Evolutionary conservation across 2,329 filamentous ascomycete species (phyloP).

Genomic region (Ceratocystis harringtonii): DNA sequence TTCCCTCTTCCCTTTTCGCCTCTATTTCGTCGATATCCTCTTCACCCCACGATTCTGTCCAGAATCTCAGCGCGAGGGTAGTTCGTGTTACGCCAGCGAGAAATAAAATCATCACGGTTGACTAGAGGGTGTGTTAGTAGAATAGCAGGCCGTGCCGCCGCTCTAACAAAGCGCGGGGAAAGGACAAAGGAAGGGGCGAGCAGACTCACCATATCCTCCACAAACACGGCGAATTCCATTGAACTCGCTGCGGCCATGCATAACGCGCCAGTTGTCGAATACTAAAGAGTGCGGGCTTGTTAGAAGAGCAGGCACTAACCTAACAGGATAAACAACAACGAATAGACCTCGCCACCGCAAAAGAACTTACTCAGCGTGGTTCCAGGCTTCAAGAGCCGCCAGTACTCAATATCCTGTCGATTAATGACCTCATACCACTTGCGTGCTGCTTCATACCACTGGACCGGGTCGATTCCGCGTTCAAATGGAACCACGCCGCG

Average conservation of each 20-base stretch:
- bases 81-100: slow-evolving; percentile 59
- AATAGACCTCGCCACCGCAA: no score
- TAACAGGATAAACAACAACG: slow-evolving; percentile 16
- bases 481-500: slow-evolving; percentile 52
- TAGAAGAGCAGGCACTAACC: not conserved
- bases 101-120: slow-evolving; percentile 67
- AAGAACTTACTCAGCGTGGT: slow-evolving; percentile 50
- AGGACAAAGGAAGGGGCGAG: not conserved
- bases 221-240: slow-evolving; percentile 76
- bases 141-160: not conserved
- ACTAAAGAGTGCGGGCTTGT: slow-evolving; percentile 33
- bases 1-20: not conserved
- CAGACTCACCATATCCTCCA: slow-evolving; percentile 67
- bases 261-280: slow-evolving; percentile 90
- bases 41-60: slow-evolving; percentile 16
- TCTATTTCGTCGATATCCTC: no score
- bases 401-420: slow-evolving; percentile 51
- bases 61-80: slow-evolving; percentile 33
- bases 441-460: slow-evolving; percentile 69
- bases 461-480: slow-evolving; percentile 31
- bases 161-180: not conserved
- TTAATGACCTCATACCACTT: slow-evolving; percentile 58
- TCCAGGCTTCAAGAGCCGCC: slow-evolving; percentile 70
- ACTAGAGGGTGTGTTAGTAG: slow-evolving; percentile 33
- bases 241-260: slow-evolving; percentile 76